Percentiles rank a stretch among this genome's conserved stretches.
These are phyloP conservation scores for Ustilaginoidea virens DNA, from an alignment of 2,329 filamentous ascomycete genomes.

Conservation along the genomic window DNA sequence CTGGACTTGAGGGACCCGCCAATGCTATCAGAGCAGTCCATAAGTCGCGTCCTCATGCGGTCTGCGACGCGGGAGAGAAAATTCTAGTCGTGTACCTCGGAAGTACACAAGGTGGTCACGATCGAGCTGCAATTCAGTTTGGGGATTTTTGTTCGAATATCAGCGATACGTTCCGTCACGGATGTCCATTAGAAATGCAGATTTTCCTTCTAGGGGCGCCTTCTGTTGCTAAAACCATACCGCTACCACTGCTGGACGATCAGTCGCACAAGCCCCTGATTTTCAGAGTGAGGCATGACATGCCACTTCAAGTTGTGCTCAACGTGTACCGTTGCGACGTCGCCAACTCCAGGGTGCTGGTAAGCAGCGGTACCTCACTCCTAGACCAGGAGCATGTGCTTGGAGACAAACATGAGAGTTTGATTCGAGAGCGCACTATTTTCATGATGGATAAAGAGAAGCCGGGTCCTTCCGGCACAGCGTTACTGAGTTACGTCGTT, in stretches of 20 bases:
- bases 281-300: slow-evolving; percentile 7
- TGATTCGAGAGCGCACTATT: slow-evolving; percentile 17
- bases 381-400: slow-evolving; percentile 11
- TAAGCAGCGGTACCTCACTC: slow-evolving; percentile 14
- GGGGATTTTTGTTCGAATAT: not conserved
- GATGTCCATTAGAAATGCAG: slow-evolving; percentile 4
- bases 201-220: slow-evolving; percentile 4
- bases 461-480: slow-evolving; percentile 14
- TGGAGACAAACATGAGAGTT: slow-evolving; percentile 14
- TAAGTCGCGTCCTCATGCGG: not conserved
- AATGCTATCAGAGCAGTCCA: not conserved
- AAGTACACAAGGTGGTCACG: slow-evolving; percentile 6
- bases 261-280: slow-evolving; percentile 9
- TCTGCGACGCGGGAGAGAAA: slow-evolving; percentile 1
- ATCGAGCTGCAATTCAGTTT: slow-evolving; percentile 2
- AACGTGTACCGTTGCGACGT: slow-evolving; percentile 7
- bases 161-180: not conserved
- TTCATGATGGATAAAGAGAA: slow-evolving; percentile 15
- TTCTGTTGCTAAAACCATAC: slow-evolving; percentile 4
- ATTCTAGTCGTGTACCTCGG: slow-evolving; percentile 6
- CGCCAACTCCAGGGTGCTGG: slow-evolving; percentile 4
- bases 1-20: not conserved
- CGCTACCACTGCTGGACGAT: slow-evolving; percentile 13
- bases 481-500: slow-evolving; percentile 19
- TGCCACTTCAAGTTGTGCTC: slow-evolving; percentile 8